phyloP scores from a whole-genome alignment of 1,284 basidiomycete genomes.

The Pholiota adiposa region DNA sequence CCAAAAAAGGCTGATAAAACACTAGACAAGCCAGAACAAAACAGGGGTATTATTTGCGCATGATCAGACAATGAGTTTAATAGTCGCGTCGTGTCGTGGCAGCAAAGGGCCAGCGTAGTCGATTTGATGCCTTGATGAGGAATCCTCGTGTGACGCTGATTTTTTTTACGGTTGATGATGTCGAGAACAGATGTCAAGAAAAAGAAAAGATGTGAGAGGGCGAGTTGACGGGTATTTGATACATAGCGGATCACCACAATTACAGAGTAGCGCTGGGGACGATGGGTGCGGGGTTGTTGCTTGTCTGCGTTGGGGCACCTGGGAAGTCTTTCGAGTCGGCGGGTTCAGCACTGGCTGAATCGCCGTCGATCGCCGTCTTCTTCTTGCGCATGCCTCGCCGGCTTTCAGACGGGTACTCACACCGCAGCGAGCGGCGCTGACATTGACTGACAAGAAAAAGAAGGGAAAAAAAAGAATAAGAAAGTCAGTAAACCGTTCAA shows the following conservation, averaged over 20 bases:
- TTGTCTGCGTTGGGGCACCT: background rate
- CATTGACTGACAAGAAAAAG: slow-evolving; percentile 54
- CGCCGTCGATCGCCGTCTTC: slow-evolving; percentile 25
- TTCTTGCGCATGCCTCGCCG: slow-evolving; percentile 64
- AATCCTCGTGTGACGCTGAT: background rate
- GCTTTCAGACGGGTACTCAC: slow-evolving; percentile 63
- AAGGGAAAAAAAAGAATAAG: too few species aligned
- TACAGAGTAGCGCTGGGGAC: background rate
- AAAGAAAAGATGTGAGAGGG: background rate
- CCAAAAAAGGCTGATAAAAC: background rate
- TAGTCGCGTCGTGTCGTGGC: background rate
- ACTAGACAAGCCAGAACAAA: background rate
- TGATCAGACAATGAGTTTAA: too few species aligned
- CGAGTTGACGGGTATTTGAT: background rate
- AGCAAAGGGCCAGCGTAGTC: too few species aligned
- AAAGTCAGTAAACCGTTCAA: slow-evolving; percentile 28
- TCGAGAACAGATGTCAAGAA: background rate
- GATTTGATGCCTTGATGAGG: background rate
- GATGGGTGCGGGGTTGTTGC: background rate
- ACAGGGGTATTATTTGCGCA: background rate
- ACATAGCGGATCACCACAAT: background rate
- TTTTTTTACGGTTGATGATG: background rate
- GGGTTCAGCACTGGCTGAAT: background rate
- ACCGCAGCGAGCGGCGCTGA: slow-evolving; percentile 56
- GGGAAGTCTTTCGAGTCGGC: background rate